phyloP scores from a whole-genome alignment of 23 red algal species.

The Agarophyton chilense region DNA sequence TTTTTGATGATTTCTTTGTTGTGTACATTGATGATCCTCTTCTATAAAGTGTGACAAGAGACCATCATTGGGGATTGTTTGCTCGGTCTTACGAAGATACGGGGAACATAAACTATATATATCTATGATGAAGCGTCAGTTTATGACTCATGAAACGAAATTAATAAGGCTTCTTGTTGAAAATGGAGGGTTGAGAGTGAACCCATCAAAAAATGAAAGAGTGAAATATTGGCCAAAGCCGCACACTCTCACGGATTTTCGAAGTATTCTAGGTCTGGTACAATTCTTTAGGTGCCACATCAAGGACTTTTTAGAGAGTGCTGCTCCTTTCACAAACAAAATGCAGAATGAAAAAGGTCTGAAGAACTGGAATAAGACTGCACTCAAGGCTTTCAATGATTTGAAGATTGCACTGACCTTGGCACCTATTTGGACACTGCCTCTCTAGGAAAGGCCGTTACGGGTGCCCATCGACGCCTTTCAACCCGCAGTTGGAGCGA shows the following conservation, averaged over 20 bases:
- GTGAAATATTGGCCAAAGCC: background rate
- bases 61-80: conserved; percentile 7
- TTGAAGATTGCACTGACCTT: background rate
- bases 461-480: background rate
- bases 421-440: background rate
- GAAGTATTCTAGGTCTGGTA: background rate
- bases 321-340: background rate
- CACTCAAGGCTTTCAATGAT: background rate
- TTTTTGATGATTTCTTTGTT: background rate
- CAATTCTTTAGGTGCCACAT: background rate
- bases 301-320: background rate
- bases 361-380: background rate
- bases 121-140: background rate
- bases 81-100: background rate
- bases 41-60: conserved; percentile 3
- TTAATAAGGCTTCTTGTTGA: background rate
- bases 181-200: background rate
- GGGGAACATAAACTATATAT: conserved; percentile 6
- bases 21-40: conserved; percentile 16
- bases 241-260: background rate
- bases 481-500: background rate
- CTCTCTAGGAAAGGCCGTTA: background rate
- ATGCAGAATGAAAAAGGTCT: background rate
- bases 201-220: background rate
- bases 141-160: background rate